Base-by-base conservation (phyloP, 768 basidiomycete genomes). In the Xerocomus spinulosus region DNA sequence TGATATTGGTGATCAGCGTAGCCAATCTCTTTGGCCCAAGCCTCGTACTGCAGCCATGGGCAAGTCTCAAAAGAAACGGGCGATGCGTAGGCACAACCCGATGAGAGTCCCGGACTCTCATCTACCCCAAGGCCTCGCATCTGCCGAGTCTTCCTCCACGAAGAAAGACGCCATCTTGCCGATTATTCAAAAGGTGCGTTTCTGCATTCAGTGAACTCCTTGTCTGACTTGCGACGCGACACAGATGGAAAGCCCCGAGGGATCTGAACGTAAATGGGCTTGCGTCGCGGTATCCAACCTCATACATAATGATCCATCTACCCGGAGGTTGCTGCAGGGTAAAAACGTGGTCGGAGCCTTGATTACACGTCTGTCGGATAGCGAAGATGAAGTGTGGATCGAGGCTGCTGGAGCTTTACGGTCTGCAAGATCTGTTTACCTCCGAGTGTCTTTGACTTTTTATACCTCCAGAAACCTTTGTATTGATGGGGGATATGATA, bases 211-310 rank as follows among this genome's bases (percentile, higher is more conserved):
- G 26, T 26, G 23, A 4, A 33, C 9, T 18, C 13, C 20, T 9
- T 44, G 23, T 15, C 44, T 37, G 35, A 46, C 25, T 41, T 42
- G 34, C 33, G 24, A 46, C 49, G 37, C 41, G 39, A 39, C 23
- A 14, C 54, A 91, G 88, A 83, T 92, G 76, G 80, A 83, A 58
- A 82, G 83, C 64, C 57, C 80, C 5, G 91, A 95, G 56, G 74
- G 78, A 8, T 69, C 77, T 2, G 94, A 97, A 55, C 81, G 94
- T 44, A 90, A 91, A 63, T 96, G 92, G 93, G 92, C 93, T 4
- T 95, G 93, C 64, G 92, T 93, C 20, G 92, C 93, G 1, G 87
- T 95, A n/a, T 92, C 90, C 10, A 95, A 91, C 66, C 72, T 97
- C 41, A 95, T 95, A 52, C 88, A 93, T 64, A 95, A 95, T 56